Conservation (phyloP, 2,329 filamentous ascomycete species). For the Neoscytalidium dimidiatum region DNA sequence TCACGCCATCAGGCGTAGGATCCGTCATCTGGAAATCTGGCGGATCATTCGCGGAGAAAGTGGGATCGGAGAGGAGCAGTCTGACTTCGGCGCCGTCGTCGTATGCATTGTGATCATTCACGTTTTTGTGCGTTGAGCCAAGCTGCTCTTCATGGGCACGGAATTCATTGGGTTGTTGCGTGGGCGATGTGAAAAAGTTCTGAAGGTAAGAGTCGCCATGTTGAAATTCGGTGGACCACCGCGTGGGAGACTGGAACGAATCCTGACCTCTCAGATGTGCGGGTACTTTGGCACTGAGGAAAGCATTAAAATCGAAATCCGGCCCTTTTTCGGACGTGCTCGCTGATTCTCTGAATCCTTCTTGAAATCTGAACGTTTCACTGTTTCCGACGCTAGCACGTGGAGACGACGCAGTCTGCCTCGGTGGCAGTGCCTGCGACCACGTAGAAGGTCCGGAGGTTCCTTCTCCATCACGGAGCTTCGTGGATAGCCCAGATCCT, state of each 20-base stretch:
- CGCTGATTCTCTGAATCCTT: conserved; percentile 2
- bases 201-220: neutral
- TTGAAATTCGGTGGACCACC: neutral
- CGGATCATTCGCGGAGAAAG: conserved; percentile 3
- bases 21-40: conserved; percentile 5
- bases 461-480: conserved; percentile 17
- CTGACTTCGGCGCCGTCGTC: conserved; percentile 24
- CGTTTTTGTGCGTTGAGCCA: too few relatives aligned
- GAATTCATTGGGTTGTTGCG: neutral
- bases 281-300: neutral
- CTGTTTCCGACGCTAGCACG: neutral
- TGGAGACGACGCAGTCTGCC: conserved; percentile 15
- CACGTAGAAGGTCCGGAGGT: conserved; percentile 14
- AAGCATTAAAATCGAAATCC: conserved; percentile 1
- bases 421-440: conserved; percentile 20
- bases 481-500: conserved; percentile 18
- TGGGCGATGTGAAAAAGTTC: neutral
- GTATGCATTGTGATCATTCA: neutral
- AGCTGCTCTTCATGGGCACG: neutral
- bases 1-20: conserved; percentile 7
- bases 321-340: neutral
- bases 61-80: conserved; percentile 20
- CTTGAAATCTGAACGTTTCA: neutral
- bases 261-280: neutral
- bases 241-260: neutral